Conservation (phyloP, 495 filamentous ascomycete species). For the Podospora conica region DNA sequence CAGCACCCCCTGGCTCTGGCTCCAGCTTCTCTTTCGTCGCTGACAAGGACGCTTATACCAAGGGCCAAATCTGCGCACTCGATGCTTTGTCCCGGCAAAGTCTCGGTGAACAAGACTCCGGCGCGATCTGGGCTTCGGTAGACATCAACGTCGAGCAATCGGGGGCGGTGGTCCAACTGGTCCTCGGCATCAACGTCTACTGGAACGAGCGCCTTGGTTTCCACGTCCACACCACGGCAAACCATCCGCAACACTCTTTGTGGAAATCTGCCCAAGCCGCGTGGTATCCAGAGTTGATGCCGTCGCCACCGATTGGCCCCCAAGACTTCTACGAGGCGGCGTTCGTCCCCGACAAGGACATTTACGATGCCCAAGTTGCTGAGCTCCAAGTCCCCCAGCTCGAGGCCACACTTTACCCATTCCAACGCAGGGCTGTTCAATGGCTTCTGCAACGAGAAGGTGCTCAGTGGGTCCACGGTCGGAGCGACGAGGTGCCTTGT, state of each 20-base stretch:
- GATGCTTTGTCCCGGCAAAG: constrained; percentile 8
- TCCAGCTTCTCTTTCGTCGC: constrained; percentile 6
- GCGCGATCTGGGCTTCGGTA: constrained; percentile 22
- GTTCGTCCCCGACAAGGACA: constrained; percentile 29
- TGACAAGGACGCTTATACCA: constrained; percentile 1
- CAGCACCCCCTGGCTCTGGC: constrained; percentile 3
- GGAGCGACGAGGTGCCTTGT: constrained; percentile 4
- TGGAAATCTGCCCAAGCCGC: constrained; percentile 17
- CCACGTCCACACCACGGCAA: constrained; percentile 11
- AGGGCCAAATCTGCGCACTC: constrained; percentile 2
- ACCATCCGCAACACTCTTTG: constrained; percentile 14
- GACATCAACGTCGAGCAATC: constrained; percentile 14
- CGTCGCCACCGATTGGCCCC: constrained; percentile 12
- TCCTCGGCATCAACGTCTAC: constrained; percentile 15
- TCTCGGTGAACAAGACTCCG: constrained; percentile 11
- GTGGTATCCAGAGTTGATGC: constrained; percentile 26
- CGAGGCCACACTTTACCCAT: constrained; percentile 35
- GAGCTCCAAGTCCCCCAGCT: constrained; percentile 26
- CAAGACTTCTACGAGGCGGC: constrained; percentile 43
- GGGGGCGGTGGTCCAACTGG: constrained; percentile 11
- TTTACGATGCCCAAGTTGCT: constrained; percentile 14
- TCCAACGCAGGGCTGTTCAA: constrained; percentile 39
- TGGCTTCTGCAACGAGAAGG: constrained; percentile 44
- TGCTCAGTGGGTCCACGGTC: constrained; percentile 25
- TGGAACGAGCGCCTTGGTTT: constrained; percentile 23